phyloP scores from a whole-genome alignment of 345 rosid species.

The Eucalyptus rudis region DNA sequence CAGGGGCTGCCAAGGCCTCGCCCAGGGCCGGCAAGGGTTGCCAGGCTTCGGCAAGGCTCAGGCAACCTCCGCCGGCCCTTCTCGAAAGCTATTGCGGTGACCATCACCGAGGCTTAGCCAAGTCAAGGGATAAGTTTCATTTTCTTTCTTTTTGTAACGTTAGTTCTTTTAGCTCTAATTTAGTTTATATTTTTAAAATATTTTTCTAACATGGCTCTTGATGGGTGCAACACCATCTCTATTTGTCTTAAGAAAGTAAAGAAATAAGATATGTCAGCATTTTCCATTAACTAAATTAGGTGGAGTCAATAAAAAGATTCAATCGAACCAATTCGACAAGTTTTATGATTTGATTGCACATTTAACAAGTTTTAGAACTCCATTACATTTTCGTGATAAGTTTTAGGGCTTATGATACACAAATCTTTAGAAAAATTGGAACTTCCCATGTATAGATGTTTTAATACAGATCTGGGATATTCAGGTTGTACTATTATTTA shows the following conservation, averaged over 20 bases:
- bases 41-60: accelerated
- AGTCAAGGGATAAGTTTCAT: too few species aligned
- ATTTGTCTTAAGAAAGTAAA: too few species aligned
- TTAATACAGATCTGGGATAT: background rate
- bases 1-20: accelerated
- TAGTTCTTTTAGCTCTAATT: accelerated
- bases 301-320: too few species aligned
- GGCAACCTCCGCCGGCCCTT: accelerated
- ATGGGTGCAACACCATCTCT: too few species aligned
- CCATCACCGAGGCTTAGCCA: too few species aligned
- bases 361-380: too few species aligned
- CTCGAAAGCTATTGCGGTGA: accelerated
- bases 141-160: too few species aligned
- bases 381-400: accelerated
- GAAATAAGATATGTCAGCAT: too few species aligned
- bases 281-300: accelerated
- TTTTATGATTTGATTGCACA: accelerated
- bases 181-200: too few species aligned
- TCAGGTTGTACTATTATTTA: background rate
- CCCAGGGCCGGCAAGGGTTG: accelerated
- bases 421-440: background rate
- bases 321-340: accelerated
- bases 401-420: accelerated
- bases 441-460: background rate
- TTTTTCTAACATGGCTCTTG: too few species aligned